These are phyloP conservation scores for Pseudogymnoascus sp. DNA, from an alignment of 2,329 filamentous ascomycete species.

Conservation along the genomic window DNA sequence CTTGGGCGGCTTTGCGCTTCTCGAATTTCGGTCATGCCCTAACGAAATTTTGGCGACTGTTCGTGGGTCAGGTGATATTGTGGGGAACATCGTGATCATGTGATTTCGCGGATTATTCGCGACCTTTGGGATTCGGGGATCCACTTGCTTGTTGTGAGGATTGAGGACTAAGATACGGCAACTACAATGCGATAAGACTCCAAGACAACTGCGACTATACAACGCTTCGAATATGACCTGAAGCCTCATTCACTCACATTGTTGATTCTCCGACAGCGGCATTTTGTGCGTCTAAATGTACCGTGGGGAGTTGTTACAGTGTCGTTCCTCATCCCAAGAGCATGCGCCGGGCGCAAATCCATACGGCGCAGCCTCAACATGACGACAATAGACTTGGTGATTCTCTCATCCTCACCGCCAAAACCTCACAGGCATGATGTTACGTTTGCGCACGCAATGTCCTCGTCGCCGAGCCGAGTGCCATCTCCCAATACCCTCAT, in stretches of 20 bases:
- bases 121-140: background rate
- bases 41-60: conserved; percentile 8
- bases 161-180: background rate
- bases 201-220: background rate
- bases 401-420: conserved; percentile 34
- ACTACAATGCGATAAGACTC: background rate
- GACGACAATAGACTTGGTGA: conserved; percentile 30
- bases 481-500: conserved; percentile 1
- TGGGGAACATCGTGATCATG: background rate
- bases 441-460: conserved; percentile 12
- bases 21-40: conserved; percentile 10
- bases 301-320: conserved; percentile 8
- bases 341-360: conserved; percentile 20
- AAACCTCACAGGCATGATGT: conserved; percentile 8
- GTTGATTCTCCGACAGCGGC: background rate
- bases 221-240: background rate
- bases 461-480: conserved; percentile 38
- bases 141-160: background rate
- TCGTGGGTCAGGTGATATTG: conserved; percentile 8
- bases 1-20: conserved; percentile 6
- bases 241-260: background rate
- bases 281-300: background rate
- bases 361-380: conserved; percentile 25
- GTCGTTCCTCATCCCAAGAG: conserved; percentile 19
- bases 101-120: conserved; percentile 7